phyloP scores from a whole-genome alignment of 495 filamentous ascomycete genomes.

The Annulohypoxylon stygium region DNA sequence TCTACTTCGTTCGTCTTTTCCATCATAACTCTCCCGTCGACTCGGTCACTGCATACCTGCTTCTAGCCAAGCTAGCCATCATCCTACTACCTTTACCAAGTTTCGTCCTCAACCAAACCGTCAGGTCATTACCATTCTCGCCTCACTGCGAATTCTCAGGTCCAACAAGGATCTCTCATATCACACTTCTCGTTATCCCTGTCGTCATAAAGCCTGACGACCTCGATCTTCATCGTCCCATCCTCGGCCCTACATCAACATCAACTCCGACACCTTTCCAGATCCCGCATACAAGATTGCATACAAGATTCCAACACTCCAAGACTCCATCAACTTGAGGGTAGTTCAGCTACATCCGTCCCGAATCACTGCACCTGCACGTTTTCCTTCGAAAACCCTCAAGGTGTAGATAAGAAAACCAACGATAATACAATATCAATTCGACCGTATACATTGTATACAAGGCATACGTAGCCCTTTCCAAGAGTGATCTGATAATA shows the following conservation, averaged over 20 bases:
- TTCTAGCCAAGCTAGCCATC: constrained; percentile 35
- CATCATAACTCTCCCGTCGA: constrained; percentile 37
- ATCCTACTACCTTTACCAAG: constrained; percentile 36
- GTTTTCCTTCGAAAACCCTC: constrained; percentile 85
- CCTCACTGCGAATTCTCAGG: constrained; percentile 27
- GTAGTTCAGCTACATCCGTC: constrained; percentile 38
- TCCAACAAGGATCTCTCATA: constrained; percentile 41
- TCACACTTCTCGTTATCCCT: constrained; percentile 43
- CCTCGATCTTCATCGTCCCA: constrained; percentile 35
- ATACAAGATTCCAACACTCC: background rate
- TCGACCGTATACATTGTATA: constrained; percentile 46
- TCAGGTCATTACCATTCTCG: constrained; percentile 39
- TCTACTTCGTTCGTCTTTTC: constrained; percentile 35
- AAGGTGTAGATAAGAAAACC: constrained; percentile 81
- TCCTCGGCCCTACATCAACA: constrained; percentile 47
- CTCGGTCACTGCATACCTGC: constrained; percentile 37
- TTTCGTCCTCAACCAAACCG: constrained; percentile 36
- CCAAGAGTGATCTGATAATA: constrained; percentile 55
- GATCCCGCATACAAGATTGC: constrained; percentile 46
- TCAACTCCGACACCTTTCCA: constrained; percentile 50
- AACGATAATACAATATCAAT: constrained; percentile 61
- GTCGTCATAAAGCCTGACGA: constrained; percentile 40
- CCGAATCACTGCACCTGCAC: constrained; percentile 79
- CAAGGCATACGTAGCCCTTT: constrained; percentile 48
- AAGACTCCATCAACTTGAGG: constrained; percentile 43